Percentiles rank a stretch among this genome's conserved stretches.
Conservation (phyloP, 345 rosid species). For the Geranium brycei region DNA sequence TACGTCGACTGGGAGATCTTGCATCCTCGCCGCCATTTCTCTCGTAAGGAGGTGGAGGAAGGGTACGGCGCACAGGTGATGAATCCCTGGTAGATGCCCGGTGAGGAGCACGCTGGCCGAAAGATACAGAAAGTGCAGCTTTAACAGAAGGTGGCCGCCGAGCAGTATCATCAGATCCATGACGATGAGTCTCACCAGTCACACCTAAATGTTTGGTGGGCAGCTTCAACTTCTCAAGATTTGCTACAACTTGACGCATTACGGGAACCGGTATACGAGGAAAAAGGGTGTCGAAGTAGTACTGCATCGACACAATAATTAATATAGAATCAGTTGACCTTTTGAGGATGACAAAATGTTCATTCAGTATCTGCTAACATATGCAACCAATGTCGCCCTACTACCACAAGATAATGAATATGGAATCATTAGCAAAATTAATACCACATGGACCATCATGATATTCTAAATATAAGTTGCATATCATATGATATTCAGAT, state of each 20-base stretch:
- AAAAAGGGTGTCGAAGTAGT: constrained; percentile 88
- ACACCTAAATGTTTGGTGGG: constrained; percentile 72
- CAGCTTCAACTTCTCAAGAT: constrained; percentile 89
- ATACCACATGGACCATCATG: too few relatives aligned
- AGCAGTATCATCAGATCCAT: constrained; percentile 89
- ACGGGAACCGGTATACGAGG: constrained; percentile 97
- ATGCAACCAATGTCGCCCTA: background rate
- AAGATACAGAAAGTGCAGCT: constrained; percentile 97
- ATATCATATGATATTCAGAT: too few relatives aligned
- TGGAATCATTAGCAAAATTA: too few relatives aligned
- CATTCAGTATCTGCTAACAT: background rate
- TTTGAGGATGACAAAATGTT: background rate
- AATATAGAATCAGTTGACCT: background rate
- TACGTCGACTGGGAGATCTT: constrained; percentile 49
- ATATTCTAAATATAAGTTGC: too few relatives aligned
- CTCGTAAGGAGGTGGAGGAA: constrained; percentile 49
- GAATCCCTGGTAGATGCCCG: constrained; percentile 98
- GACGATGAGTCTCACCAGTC: constrained; percentile 58
- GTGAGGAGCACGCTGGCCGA: constrained; percentile 99
- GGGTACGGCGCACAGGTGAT: constrained; percentile 82
- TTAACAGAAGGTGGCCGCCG: constrained; percentile 98
- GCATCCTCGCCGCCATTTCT: constrained; percentile 34
- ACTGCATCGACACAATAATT: constrained; percentile 39
- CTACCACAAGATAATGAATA: too few relatives aligned
- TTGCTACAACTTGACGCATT: constrained; percentile 61